Base-by-base conservation (phyloP, 306 rosid genomes). In the Mimosa pudica region DNA sequence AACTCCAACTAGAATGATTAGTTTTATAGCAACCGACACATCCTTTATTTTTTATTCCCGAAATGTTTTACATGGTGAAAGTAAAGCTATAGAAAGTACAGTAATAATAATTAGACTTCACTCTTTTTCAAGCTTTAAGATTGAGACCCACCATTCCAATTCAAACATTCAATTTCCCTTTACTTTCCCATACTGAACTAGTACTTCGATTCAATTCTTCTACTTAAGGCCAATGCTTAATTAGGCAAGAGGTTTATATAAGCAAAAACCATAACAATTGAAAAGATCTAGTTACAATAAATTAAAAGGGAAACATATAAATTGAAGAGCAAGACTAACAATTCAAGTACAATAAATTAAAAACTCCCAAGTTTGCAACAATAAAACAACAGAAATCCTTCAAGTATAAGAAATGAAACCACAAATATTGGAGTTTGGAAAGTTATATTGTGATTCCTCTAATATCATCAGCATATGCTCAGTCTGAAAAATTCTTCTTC, bases 321-420 rank as follows among this genome's bases (percentile, higher is more conserved):
- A 57, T 11, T 51, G 49, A 81, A 62, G 38, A 55, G 36, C 18
- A 76, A 71, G 61, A 14, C 4, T 4, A 51, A 13, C 60, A 78
- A 71, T 70, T 67, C 0, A 71, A 83, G 67, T 63, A 77, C 85
- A 70, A 52, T 2, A 61, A 10, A 82, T 24, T 46, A 77, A 84
- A 76, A 76, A 51, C 54, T 11, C 76, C 48, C 9, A 5, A 62
- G 77, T 63, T 74, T 44, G 48, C 36, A 81, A 45, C 44, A 76
- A 80, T 71, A 83, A 32, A 76, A 75, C 69, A 82, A 33, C 81
- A 81, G 45, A 84, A 81, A 79, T 75, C 72, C 75, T 76, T 82
- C 77, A 69, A 81, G 82, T 67, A 81, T 48, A 65, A 2, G 3
- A 77, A 79, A 75, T 14, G 2, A 70, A 75, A 82, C 83, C 81